Conservation (phyloP, 768 basidiomycete species). For the Rhizopogon sp. region DNA sequence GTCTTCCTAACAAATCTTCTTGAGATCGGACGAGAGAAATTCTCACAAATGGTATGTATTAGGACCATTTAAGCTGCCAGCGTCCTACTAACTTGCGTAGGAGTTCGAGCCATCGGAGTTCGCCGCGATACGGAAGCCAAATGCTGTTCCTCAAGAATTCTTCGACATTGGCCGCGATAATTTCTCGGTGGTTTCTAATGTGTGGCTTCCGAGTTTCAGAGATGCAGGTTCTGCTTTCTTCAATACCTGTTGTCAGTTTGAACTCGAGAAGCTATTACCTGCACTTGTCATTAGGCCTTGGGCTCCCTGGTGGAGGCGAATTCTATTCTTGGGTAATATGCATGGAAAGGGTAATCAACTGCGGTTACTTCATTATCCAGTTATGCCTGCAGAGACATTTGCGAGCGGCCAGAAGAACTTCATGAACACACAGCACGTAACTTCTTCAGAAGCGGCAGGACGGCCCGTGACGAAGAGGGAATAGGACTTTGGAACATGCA, state of each 20-base stretch:
- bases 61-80: not conserved
- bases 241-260: constrained; percentile 33
- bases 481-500: constrained; percentile 53
- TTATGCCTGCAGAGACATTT: constrained; percentile 20
- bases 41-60: constrained; percentile 18
- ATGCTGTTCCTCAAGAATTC: constrained; percentile 44
- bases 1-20: not conserved
- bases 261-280: constrained; percentile 32
- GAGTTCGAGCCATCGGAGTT: constrained; percentile 29
- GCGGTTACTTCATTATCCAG: constrained; percentile 54
- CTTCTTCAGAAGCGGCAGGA: not conserved
- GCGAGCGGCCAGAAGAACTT: constrained; percentile 25
- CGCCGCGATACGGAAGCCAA: constrained; percentile 21
- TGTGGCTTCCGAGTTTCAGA: constrained; percentile 55
- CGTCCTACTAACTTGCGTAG: constrained; percentile 7
- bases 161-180: constrained; percentile 50
- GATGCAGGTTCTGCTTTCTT: constrained; percentile 49
- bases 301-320: constrained; percentile 31
- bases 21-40: constrained; percentile 38
- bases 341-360: constrained; percentile 42
- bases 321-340: constrained; percentile 39
- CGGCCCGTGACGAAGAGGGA: not conserved
- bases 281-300: constrained; percentile 49
- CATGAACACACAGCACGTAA: constrained; percentile 25
- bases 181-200: constrained; percentile 41